Base-by-base conservation (phyloP, 805 yeast species). In the Lipomyces anomalus region DNA sequence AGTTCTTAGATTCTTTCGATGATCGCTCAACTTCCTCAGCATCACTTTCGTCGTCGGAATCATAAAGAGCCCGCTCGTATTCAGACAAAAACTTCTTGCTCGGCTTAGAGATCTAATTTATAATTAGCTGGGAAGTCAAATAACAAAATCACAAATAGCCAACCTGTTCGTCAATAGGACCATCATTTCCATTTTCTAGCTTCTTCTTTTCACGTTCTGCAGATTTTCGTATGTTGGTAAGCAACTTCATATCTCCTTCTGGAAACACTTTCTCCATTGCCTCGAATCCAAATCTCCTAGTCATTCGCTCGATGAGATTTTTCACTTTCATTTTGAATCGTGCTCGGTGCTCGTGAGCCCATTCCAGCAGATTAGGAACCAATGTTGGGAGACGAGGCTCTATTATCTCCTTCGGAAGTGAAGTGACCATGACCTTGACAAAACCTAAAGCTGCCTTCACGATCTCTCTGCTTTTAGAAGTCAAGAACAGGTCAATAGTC, bases 281-380 rank as follows among this genome's bases (percentile, higher is more conserved):
- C 28, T 89, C 97, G 51, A 78, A 74, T n/a, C 97, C 96, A 61
- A 86, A 87, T 61, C 88, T 80, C 63, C 98, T 78, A 44, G 90
- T 77, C 59, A 92, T 70, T 58, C 97, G 78, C 72, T 92, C 99
- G 52, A 92, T 71, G 44, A 92, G 83, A 61, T 92, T 97, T 69
- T 87, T 86, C 30, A 92, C 90, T 65, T 86, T 90, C 11, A 89
- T 77, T 63, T 86, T 88, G 74, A 92, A 92, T 62, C 88, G 95
- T 39, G 95, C 94, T 60, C 87, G 86, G 66, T 90, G 97, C 63
- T 89, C 97, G 63, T 87, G 92, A 35, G 96, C 86, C 92, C 97
- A 89, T 50, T 80, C 79, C 76, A 92, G 72, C 59, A 92, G 73
- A 57, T 84, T 82, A 22, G 75, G 71, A 43, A 92, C 69, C 42